phyloP scores from a whole-genome alignment of 2,329 filamentous ascomycete genomes.

The Trichothecium sympodiale region DNA sequence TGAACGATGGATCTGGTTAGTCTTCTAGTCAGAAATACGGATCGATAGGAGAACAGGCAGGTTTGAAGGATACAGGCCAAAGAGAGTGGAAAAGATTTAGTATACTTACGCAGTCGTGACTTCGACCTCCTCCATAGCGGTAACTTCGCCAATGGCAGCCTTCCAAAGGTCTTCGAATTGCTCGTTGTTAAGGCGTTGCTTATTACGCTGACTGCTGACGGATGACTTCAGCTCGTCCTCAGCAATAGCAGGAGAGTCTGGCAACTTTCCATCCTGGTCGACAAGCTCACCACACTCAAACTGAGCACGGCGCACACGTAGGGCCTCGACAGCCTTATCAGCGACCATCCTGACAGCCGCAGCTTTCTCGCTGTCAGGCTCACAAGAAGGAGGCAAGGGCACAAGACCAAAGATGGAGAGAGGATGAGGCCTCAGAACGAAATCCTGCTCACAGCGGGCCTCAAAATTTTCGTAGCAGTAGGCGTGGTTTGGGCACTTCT shows the following conservation, averaged over 20 bases:
- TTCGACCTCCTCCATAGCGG: slow-evolving; percentile 49
- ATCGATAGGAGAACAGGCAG: too few species aligned
- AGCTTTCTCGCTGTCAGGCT: slow-evolving; percentile 88
- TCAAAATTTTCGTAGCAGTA: slow-evolving; percentile 73
- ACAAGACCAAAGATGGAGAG: slow-evolving; percentile 70
- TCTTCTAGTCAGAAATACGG: slow-evolving; percentile 45
- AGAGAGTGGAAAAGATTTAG: slow-evolving; percentile 10
- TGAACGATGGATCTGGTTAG: slow-evolving; percentile 77
- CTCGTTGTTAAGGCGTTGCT: slow-evolving; percentile 63
- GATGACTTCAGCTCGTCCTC: slow-evolving; percentile 69
- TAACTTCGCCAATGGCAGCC: slow-evolving; percentile 62
- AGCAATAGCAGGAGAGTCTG: slow-evolving; percentile 45
- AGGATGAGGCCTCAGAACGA: slow-evolving; percentile 75
- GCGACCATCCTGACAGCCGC: slow-evolving; percentile 79
- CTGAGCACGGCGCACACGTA: slow-evolving; percentile 74
- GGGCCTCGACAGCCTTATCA: slow-evolving; percentile 75
- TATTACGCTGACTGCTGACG: slow-evolving; percentile 65
- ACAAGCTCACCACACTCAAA: slow-evolving; percentile 76
- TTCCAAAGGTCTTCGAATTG: slow-evolving; percentile 88
- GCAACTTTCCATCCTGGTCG: slow-evolving; percentile 47
- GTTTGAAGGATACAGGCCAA: slow-evolving; percentile 5
- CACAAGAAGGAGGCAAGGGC: slow-evolving; percentile 82
- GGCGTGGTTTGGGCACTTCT: slow-evolving; percentile 82
- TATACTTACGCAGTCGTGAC: slow-evolving; percentile 43
- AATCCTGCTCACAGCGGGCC: slow-evolving; percentile 75